These are phyloP conservation scores for Entomortierella lignicola DNA, from an alignment of 192 early-diverging fungal species.

Conservation along the genomic window DNA sequence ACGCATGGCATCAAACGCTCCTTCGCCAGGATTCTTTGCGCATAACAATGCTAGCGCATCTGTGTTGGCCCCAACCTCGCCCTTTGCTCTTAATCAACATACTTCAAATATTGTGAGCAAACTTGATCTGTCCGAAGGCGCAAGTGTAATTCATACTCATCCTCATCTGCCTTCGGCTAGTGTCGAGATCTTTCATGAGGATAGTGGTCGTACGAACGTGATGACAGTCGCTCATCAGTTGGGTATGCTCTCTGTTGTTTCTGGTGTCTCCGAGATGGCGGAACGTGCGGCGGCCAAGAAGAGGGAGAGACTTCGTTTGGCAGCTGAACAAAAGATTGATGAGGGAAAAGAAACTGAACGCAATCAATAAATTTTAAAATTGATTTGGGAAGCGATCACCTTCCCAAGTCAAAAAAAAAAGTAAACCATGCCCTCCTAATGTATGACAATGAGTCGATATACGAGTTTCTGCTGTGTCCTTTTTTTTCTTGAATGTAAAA, in stretches of 20 bases:
- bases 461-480: too few species aligned
- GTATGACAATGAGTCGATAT: too few species aligned
- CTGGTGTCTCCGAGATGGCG: constrained; percentile 36
- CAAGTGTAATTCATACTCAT: constrained; percentile 34
- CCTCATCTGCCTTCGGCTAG: constrained; percentile 35
- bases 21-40: constrained; percentile 36
- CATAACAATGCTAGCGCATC: neutral
- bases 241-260: constrained; percentile 46
- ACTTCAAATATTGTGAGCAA: neutral
- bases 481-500: too few species aligned
- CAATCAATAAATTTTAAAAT: too few species aligned
- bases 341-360: too few species aligned
- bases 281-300: constrained; percentile 50
- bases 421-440: too few species aligned
- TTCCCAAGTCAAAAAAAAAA: too few species aligned
- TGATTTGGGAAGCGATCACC: too few species aligned
- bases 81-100: constrained; percentile 40
- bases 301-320: constrained; percentile 27
- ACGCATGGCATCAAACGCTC: constrained; percentile 42
- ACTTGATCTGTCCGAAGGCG: constrained; percentile 2
- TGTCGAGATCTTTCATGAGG: constrained; percentile 31
- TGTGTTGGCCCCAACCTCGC: constrained; percentile 18
- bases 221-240: constrained; percentile 53
- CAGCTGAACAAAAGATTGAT: constrained; percentile 20
- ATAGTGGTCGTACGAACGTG: constrained; percentile 32